Conservation (phyloP, 2,329 filamentous ascomycete species). For the Moelleriella libera region DNA sequence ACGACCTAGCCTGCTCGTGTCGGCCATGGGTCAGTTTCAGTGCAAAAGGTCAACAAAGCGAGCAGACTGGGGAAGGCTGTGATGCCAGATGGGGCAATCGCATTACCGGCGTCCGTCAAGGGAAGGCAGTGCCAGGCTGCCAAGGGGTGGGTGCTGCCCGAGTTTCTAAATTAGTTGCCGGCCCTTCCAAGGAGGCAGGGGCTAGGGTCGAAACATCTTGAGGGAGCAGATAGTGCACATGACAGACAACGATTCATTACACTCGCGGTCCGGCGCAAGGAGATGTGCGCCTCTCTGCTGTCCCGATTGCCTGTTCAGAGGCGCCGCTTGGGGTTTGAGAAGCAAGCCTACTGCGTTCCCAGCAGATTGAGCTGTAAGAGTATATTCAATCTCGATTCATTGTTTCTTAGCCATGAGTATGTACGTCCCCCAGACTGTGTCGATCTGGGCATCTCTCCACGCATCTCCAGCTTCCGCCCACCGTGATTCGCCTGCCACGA, state of each 20-base stretch:
- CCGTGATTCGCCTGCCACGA: constrained; percentile 35
- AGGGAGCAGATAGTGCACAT: not conserved
- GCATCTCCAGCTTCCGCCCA: constrained; percentile 32
- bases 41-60: not conserved
- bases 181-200: not conserved
- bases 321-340: too few relatives aligned
- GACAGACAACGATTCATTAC: not conserved
- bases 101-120: not conserved
- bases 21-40: not conserved
- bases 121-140: not conserved
- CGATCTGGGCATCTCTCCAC: constrained; percentile 40
- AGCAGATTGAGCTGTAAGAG: too few relatives aligned
- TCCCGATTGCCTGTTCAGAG: too few relatives aligned
- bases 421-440: constrained; percentile 47
- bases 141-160: not conserved
- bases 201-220: not conserved
- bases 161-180: constrained; percentile 3
- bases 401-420: constrained; percentile 38
- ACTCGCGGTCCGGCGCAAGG: too few relatives aligned
- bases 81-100: not conserved
- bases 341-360: too few relatives aligned
- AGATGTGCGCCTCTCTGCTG: too few relatives aligned
- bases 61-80: not conserved
- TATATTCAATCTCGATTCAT: not conserved
- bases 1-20: not conserved